Conservation (phyloP, 1,139 yeast genomes). For the Protomyces arabidopsidicola region DNA sequence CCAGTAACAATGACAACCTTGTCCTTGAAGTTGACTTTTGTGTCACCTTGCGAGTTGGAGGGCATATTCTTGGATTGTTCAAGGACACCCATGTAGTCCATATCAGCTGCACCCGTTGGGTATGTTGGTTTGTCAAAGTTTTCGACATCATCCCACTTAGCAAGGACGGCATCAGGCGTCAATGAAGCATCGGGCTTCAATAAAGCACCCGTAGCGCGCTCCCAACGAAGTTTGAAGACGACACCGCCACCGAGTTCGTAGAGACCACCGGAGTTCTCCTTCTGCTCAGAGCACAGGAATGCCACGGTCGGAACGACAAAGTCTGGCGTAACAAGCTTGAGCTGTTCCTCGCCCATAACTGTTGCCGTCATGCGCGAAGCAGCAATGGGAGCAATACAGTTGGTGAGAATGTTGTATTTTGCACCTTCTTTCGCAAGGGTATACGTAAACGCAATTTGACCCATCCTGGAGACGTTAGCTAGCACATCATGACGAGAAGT, state of each 20-base stretch:
- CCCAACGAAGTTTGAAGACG: constrained; percentile 91
- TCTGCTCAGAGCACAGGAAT: constrained; percentile 65
- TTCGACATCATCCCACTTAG: constrained; percentile 59
- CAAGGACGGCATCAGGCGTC: constrained; percentile 80
- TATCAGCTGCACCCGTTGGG: constrained; percentile 49
- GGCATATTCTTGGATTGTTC: constrained; percentile 41
- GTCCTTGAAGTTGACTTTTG: constrained; percentile 59
- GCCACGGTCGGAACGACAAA: constrained; percentile 87
- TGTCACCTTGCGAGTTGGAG: constrained; percentile 53
- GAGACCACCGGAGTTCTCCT: constrained; percentile 60
- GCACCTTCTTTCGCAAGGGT: constrained; percentile 92
- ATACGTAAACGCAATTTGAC: constrained; percentile 84
- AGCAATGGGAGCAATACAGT: constrained; percentile 90
- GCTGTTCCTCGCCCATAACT: constrained; percentile 76
- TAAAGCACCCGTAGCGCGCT: constrained; percentile 78
- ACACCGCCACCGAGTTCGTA: constrained; percentile 95
- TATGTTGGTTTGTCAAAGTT: constrained; percentile 65
- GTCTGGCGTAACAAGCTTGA: constrained; percentile 77
- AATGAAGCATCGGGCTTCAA: constrained; percentile 73
- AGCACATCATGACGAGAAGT: not conserved
- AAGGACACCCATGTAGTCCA: constrained; percentile 41
- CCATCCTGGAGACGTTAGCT: constrained; percentile 41
- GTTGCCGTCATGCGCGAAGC: constrained; percentile 94
- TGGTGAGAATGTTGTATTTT: constrained; percentile 75
- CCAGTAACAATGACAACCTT: constrained; percentile 92